Conservation (phyloP, 2,329 filamentous ascomycete genomes). For the Neofusicoccum cordaticola region DNA sequence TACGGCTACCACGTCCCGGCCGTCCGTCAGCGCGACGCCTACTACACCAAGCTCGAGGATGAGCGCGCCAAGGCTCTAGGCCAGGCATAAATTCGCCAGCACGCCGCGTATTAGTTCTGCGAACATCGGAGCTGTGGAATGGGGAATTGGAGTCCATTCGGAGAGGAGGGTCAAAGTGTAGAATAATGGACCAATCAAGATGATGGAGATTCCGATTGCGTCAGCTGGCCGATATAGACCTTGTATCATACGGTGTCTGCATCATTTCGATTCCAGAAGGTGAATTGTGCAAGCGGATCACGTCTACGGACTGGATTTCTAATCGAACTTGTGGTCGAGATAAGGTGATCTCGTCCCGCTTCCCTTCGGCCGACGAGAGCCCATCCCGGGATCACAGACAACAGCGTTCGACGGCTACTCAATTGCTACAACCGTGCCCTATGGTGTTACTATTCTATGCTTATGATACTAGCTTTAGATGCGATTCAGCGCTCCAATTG, state of each 20-base stretch:
- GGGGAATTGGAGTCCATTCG: neutral
- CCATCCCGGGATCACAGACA: too few species aligned
- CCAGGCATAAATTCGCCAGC: conserved; percentile 27
- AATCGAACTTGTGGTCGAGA: too few species aligned
- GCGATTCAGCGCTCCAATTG: too few species aligned
- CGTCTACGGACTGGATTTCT: too few species aligned
- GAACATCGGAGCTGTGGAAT: neutral
- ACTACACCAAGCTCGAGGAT: conserved; percentile 63
- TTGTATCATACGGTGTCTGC: too few species aligned
- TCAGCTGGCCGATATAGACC: neutral
- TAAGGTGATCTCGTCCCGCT: too few species aligned
- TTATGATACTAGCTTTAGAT: too few species aligned
- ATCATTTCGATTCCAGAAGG: neutral
- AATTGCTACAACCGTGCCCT: too few species aligned
- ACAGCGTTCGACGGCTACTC: too few species aligned
- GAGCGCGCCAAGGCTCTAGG: conserved; percentile 53
- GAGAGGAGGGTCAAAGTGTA: neutral
- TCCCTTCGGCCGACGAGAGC: too few species aligned
- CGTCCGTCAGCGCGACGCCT: conserved; percentile 61
- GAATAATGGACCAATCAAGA: conserved; percentile 13
- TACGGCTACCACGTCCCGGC: conserved; percentile 66
- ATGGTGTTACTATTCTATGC: too few species aligned
- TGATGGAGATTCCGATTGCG: conserved; percentile 9
- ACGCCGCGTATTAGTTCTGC: neutral
- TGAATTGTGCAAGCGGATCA: neutral